phyloP scores from a whole-genome alignment of 768 basidiomycete genomes.

The Tremella mesenterica region DNA sequence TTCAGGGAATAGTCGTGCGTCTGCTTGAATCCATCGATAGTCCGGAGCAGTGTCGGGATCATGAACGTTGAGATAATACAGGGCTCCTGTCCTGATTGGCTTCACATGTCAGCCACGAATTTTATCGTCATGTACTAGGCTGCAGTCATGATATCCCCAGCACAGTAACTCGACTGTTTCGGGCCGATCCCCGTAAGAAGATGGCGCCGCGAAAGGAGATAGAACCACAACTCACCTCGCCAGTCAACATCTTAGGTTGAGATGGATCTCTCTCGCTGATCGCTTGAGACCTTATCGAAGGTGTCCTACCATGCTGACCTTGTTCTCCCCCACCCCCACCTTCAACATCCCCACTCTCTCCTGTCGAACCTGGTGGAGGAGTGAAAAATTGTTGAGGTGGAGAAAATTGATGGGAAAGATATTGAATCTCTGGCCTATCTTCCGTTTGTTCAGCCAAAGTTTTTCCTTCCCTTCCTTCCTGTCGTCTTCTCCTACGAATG shows the following conservation, averaged over 20 bases:
- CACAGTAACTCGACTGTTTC: neutral
- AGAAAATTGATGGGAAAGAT: neutral
- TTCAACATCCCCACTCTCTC: no score
- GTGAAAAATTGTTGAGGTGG: neutral
- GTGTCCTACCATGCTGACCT: neutral
- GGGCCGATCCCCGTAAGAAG: neutral
- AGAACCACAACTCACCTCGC: conserved; percentile 13
- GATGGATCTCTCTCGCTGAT: neutral
- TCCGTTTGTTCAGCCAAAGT: conserved; percentile 22
- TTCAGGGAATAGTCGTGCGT: conserved; percentile 61
- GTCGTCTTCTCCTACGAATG: conserved; percentile 22
- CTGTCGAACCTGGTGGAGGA: no score
- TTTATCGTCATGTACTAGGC: conserved; percentile 10
- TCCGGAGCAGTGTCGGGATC: conserved; percentile 53
- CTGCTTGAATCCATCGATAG: conserved; percentile 72
- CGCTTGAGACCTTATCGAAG: neutral
- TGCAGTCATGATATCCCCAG: neutral
- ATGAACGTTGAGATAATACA: conserved; percentile 93
- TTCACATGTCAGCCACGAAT: no score
- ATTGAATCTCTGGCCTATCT: conserved; percentile 4
- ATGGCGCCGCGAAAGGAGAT: no score
- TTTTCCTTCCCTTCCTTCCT: conserved; percentile 14
- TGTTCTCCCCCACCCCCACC: neutral
- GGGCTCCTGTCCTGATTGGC: conserved; percentile 74
- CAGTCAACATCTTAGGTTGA: neutral